Evolutionary conservation across 2,329 filamentous ascomycete species (phyloP).

Genomic region (Epichloe typhina): DNA sequence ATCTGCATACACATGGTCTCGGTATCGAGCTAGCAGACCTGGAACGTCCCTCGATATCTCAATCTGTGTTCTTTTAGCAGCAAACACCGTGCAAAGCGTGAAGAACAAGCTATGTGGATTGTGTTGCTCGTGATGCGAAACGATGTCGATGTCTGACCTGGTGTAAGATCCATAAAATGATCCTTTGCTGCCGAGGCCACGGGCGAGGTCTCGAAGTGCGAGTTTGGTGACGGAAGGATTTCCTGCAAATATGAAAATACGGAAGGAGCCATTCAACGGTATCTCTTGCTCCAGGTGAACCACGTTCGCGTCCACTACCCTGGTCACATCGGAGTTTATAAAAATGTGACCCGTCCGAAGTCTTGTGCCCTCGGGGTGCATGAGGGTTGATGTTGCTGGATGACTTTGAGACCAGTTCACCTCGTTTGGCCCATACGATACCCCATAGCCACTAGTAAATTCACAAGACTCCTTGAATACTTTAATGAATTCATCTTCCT

Average conservation of each 20-base stretch:
- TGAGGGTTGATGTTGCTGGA: conserved; percentile 54
- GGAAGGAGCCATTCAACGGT: conserved; percentile 76
- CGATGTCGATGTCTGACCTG: conserved; percentile 44
- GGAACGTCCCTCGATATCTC: conserved; percentile 64
- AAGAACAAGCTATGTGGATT: conserved; percentile 78
- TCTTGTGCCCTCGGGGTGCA: conserved; percentile 52
- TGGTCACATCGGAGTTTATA: conserved; percentile 67
- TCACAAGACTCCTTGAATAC: conserved; percentile 86
- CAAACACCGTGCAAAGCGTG: conserved; percentile 65
- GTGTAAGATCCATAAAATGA: conserved; percentile 63
- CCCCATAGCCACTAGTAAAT: conserved; percentile 85
- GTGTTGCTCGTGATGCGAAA: conserved; percentile 67
- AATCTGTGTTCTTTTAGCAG: conserved; percentile 51
- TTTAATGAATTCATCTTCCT: conserved; percentile 66
- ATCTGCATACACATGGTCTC: conserved; percentile 75
- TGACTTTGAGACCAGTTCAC: conserved; percentile 74
- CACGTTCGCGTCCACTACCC: conserved; percentile 78
- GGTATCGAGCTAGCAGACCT: conserved; percentile 56
- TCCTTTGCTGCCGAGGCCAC: conserved; percentile 46
- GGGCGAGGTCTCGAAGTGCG: conserved; percentile 58
- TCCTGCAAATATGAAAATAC: conserved; percentile 78
- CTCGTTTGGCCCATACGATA: conserved; percentile 68
- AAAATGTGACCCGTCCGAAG: conserved; percentile 65
- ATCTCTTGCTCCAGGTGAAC: conserved; percentile 86
- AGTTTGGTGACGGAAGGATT: conserved; percentile 41